phyloP scores from a whole-genome alignment of 495 filamentous ascomycete genomes.

The Halenospora varia region DNA sequence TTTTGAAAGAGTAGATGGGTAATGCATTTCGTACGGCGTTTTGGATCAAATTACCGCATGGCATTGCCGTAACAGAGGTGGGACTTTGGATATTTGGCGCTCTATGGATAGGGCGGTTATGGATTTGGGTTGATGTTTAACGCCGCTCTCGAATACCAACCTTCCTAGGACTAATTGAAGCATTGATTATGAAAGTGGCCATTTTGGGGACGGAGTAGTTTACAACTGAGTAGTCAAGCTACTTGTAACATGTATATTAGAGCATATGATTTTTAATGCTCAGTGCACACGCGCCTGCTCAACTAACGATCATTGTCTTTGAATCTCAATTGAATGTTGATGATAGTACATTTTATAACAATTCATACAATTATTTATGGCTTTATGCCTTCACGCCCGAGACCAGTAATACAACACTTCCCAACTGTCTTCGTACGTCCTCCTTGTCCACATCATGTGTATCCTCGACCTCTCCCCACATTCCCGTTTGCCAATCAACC shows the following conservation, averaged over 20 bases:
- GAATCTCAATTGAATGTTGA: background rate
- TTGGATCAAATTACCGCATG: background rate
- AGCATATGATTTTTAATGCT: too few relatives aligned
- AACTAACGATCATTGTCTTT: too few relatives aligned
- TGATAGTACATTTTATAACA: background rate
- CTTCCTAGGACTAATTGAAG: background rate
- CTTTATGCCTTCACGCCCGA: slow-evolving; percentile 37
- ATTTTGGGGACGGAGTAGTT: too few relatives aligned
- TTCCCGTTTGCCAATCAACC: slow-evolving; percentile 82
- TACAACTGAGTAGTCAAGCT: too few relatives aligned
- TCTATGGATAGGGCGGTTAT: background rate
- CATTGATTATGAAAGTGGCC: too few relatives aligned
- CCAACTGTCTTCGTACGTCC: slow-evolving; percentile 83
- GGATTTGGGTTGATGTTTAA: background rate
- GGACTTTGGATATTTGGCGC: background rate
- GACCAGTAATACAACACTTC: slow-evolving; percentile 77
- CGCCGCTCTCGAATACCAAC: background rate
- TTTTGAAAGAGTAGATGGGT: background rate
- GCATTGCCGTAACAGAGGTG: background rate
- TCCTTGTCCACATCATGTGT: slow-evolving; percentile 96
- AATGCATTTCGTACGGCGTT: background rate
- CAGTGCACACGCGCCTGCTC: too few relatives aligned
- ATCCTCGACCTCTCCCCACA: slow-evolving; percentile 97
- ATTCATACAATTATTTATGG: background rate
- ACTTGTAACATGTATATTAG: too few relatives aligned